Evolutionary conservation across 2,329 filamentous ascomycete genomes (phyloP), one percentile per base, ranked within the genome.

Genomic region (Teratosphaeria viscida): DNA sequence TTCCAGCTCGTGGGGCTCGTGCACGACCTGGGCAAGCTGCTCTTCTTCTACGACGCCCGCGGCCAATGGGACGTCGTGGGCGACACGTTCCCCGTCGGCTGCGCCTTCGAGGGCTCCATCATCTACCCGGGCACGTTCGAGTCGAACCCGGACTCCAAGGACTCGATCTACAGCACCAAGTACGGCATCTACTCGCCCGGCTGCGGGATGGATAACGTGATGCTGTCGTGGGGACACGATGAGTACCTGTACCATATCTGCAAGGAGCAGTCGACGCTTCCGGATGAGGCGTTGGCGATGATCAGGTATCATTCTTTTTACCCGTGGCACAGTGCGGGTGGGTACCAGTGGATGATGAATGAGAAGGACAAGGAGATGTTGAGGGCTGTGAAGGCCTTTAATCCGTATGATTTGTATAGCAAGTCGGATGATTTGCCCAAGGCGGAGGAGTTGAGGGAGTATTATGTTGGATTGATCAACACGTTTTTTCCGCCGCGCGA

Each of bases 51-150:
- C 76, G 88, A 84, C 62, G 89, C 88, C n/a, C 78, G 87, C 68
- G 90, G 90, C 57, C 91, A 95, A 76, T 96, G 91, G 91, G 90
- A 95, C 70, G 90, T 95, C 2, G 91, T 96, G 29, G 91, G 91
- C 60, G 88, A 92, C 74, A 91, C 88, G 0, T 91, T 92, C 75
- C 86, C 87, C 54, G 86, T 91, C 52, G 88, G 88, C 67, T 90
- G 87, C 73, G 82, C 81, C 63, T 90, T 89, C 70, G 77, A 85
- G 61, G 53, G 16, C 53, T 79, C 81, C 65, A 92, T 92, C 78
- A 88, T 95, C 76, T 90, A 92, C 75, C 85, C 87, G 0, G 84
- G 86, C 58, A 90, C 86, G 27, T 95, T 96, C 75, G 76, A 74
- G 62, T 80, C 77, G 58, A 96, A 96, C 77, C 88, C 89, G 0